Percentiles rank a stretch among this genome's conserved stretches.
These are phyloP conservation scores for Cryptosporidium tyzzeri DNA, from an alignment of 169 alveolate genomes.

Conservation along the genomic window DNA sequence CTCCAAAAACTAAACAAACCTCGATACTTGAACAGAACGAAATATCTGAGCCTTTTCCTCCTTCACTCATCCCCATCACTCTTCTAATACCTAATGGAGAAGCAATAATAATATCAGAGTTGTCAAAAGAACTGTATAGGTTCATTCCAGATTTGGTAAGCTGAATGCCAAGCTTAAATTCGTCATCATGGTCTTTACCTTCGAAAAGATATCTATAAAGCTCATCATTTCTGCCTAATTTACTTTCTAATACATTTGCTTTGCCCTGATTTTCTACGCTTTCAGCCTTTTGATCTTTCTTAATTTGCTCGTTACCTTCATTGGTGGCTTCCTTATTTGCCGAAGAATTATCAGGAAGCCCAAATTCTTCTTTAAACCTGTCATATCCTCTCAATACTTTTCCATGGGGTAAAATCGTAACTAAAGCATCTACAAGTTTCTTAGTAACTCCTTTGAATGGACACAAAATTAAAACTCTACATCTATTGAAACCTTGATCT, in stretches of 20 bases:
- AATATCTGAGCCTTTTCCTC: conserved; percentile 35
- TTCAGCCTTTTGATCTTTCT: not conserved
- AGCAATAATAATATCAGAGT: conserved; percentile 88
- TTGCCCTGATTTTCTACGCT: not conserved
- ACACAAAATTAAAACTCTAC: conserved; percentile 84
- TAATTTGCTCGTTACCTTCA: not conserved
- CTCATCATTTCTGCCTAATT: conserved; percentile 26
- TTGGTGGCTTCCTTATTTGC: not conserved
- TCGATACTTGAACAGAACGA: conserved; percentile 90
- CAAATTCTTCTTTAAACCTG: conserved; percentile 65
- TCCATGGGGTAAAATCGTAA: conserved; percentile 79
- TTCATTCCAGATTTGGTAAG: conserved; percentile 82
- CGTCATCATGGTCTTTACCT: conserved; percentile 86
- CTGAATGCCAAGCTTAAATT: conserved; percentile 88
- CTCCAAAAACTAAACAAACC: conserved; percentile 85
- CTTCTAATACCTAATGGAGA: conserved; percentile 90
- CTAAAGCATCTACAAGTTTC: conserved; percentile 79
- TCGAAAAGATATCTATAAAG: conserved; percentile 81
- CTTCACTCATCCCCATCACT: conserved; percentile 79
- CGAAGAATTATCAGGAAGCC: conserved; percentile 57
- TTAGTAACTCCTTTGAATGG: conserved; percentile 85
- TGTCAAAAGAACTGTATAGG: conserved; percentile 86
- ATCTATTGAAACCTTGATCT: conserved; percentile 88
- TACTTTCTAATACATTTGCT: not conserved
- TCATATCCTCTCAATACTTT: conserved; percentile 67